Conservation (phyloP, 148 eudicot species). For the Chenopodium album region DNA sequence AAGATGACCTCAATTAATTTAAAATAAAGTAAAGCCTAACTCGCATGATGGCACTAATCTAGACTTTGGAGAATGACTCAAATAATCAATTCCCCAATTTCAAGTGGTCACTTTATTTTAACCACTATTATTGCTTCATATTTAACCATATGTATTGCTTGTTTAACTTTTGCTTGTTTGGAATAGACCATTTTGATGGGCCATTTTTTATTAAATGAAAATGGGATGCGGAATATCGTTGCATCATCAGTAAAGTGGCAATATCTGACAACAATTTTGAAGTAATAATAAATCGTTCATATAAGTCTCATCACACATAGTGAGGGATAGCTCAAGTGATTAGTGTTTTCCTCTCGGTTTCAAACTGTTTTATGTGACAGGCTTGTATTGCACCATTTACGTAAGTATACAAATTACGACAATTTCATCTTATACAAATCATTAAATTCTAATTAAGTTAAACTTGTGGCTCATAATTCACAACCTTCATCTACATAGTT, state of each 20-base stretch:
- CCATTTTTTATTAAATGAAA: not conserved
- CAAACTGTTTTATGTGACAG: too few species aligned
- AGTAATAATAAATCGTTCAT: too few species aligned
- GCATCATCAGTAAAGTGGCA: too few species aligned
- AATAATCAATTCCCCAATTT: not conserved
- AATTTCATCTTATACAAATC: too few species aligned
- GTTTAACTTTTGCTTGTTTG: not conserved
- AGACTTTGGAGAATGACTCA: not conserved
- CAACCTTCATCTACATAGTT: not conserved
- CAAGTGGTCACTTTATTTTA: not conserved
- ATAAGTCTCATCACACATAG: too few species aligned
- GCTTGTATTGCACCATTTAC: too few species aligned
- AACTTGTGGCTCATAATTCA: not conserved
- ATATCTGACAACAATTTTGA: not conserved
- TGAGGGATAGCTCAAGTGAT: too few species aligned
- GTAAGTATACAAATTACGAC: too few species aligned
- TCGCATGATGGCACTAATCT: not conserved
- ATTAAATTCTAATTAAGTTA: not conserved
- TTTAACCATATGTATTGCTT: too few species aligned
- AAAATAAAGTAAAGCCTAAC: not conserved
- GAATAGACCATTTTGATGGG: not conserved
- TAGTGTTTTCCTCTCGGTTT: too few species aligned
- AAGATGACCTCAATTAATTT: not conserved
- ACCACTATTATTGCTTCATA: not conserved
- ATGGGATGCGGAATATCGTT: too few species aligned